phyloP scores from a whole-genome alignment of 2,329 filamentous ascomycete species.

The Lecanicillium sp. region DNA sequence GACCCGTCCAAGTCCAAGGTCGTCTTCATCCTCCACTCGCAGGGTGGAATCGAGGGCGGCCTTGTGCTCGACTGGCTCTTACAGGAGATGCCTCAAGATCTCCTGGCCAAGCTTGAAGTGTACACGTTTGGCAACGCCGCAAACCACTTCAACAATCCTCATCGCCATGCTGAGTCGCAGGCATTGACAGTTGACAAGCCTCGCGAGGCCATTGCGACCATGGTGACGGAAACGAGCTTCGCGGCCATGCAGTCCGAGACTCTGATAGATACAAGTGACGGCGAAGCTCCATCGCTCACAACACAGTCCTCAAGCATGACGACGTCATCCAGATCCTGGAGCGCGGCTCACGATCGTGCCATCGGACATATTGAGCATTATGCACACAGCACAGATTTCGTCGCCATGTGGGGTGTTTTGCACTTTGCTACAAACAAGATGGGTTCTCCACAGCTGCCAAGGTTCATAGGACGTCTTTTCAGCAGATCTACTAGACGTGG shows the following conservation, averaged over 20 bases:
- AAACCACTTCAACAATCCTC: slow-evolving; percentile 77
- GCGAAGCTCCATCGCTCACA: slow-evolving; percentile 14
- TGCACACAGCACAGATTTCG: slow-evolving; percentile 66
- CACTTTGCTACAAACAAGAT: slow-evolving; percentile 51
- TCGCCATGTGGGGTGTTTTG: slow-evolving; percentile 67
- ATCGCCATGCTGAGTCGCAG: slow-evolving; percentile 44
- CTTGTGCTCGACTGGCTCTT: slow-evolving; percentile 72
- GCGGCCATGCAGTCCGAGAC: slow-evolving; percentile 19
- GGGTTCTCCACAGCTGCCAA: slow-evolving; percentile 42
- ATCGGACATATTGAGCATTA: slow-evolving; percentile 77
- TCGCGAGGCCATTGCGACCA: slow-evolving; percentile 26
- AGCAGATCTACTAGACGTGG: slow-evolving; percentile 42
- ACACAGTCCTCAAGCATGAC: slow-evolving; percentile 25
- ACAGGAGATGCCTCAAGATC: slow-evolving; percentile 60
- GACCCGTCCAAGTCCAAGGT: slow-evolving; percentile 60
- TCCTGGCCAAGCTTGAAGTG: slow-evolving; percentile 64
- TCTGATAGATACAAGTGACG: slow-evolving; percentile 19
- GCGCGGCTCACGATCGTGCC: slow-evolving; percentile 39
- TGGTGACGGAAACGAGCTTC: slow-evolving; percentile 32
- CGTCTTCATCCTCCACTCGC: slow-evolving; percentile 68
- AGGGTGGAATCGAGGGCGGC: slow-evolving; percentile 69
- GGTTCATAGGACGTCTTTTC: slow-evolving; percentile 59
- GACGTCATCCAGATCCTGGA: slow-evolving; percentile 30
- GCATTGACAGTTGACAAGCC: slow-evolving; percentile 28
- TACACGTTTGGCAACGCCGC: slow-evolving; percentile 75